phyloP scores from a whole-genome alignment of 768 basidiomycete genomes.

The Suillus lakei region DNA sequence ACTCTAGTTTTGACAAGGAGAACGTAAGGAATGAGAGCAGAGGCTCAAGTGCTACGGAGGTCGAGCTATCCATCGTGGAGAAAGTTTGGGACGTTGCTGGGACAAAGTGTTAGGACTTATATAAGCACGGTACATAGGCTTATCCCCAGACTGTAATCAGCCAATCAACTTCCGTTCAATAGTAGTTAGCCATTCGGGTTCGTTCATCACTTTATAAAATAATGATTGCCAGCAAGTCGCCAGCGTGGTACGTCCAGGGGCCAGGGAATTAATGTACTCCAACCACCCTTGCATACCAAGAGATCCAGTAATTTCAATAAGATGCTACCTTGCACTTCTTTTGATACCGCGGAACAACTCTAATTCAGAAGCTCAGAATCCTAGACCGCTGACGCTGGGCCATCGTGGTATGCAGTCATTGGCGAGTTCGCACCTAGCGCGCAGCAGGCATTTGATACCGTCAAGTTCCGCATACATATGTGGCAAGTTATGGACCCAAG shows the following conservation, averaged over 20 bases:
- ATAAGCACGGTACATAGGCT: neutral
- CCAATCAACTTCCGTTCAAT: neutral
- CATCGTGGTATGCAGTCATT: slow-evolving; percentile 70
- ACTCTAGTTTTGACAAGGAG: slow-evolving; percentile 61
- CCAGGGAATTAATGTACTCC: neutral
- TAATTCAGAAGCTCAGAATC: slow-evolving; percentile 49
- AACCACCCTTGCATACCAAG: neutral
- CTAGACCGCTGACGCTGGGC: slow-evolving; percentile 66
- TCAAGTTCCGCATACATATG: slow-evolving; percentile 50
- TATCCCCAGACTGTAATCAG: neutral
- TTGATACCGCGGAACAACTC: slow-evolving; percentile 24
- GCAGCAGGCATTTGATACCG: slow-evolving; percentile 62
- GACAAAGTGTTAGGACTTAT: neutral
- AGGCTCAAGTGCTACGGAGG: slow-evolving; percentile 46
- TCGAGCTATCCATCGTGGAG: slow-evolving; percentile 40
- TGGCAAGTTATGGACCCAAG: neutral
- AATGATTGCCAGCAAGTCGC: neutral
- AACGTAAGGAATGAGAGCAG: slow-evolving; percentile 70
- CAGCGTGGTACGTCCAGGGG: neutral
- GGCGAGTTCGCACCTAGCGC: slow-evolving; percentile 68
- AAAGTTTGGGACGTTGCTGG: neutral
- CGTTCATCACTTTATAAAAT: neutral
- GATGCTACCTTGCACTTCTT: neutral
- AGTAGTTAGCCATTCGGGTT: too few species aligned
- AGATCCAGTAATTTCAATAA: neutral